Conservation (phyloP, 1,284 basidiomycete genomes). For the Cryptococcus sp. region DNA sequence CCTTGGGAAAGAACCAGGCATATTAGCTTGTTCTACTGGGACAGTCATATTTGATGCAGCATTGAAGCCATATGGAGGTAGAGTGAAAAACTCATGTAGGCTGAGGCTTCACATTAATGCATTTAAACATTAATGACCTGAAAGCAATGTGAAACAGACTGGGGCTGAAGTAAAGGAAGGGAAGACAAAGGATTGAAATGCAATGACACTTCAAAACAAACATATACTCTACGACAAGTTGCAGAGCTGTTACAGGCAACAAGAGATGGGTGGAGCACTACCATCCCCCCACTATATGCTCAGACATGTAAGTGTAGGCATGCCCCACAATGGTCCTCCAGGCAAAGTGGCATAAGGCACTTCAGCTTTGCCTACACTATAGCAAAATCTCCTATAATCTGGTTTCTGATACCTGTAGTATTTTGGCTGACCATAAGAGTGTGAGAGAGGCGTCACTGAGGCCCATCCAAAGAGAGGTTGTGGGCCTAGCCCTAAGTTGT, state of each 20-base stretch:
- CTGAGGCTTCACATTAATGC: too few relatives aligned
- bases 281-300: constrained; percentile 17
- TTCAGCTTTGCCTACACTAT: constrained; percentile 38
- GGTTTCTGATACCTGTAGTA: constrained; percentile 26
- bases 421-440: constrained; percentile 32
- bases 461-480: constrained; percentile 38
- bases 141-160: too few relatives aligned
- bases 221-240: too few relatives aligned
- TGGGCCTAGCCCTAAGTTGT: constrained; percentile 28
- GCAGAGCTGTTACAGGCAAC: too few relatives aligned
- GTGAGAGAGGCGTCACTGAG: constrained; percentile 23
- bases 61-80: too few relatives aligned
- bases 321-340: constrained; percentile 32
- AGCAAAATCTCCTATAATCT: constrained; percentile 38
- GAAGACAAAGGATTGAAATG: neutral
- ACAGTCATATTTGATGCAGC: too few relatives aligned
- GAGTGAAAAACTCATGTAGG: too few relatives aligned
- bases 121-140: too few relatives aligned
- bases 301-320: constrained; percentile 20
- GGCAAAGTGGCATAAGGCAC: constrained; percentile 33
- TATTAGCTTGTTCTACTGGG: neutral
- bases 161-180: too few relatives aligned
- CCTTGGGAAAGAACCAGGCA: constrained; percentile 6
- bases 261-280: neutral
- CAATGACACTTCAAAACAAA: too few relatives aligned